These are phyloP conservation scores for Drechslerella stenobrocha DNA, from an alignment of 2,329 filamentous ascomycete species.

Conservation along the genomic window DNA sequence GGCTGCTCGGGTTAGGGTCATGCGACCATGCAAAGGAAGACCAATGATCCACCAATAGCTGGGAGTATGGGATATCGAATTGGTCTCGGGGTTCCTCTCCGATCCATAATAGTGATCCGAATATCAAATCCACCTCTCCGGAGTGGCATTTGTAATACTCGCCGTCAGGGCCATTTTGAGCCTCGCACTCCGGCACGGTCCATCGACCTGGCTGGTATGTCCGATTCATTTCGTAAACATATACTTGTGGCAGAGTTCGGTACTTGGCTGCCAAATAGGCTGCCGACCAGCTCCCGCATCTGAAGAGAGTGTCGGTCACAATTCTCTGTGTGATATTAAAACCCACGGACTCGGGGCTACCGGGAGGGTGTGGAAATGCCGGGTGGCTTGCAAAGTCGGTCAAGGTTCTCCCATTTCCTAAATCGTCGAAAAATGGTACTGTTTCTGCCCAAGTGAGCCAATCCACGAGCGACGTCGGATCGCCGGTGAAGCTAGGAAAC, in stretches of 20 bases:
- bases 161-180: slow-evolving; percentile 54
- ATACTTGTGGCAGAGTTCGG: slow-evolving; percentile 54
- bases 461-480: slow-evolving; percentile 48
- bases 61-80: slow-evolving; percentile 55
- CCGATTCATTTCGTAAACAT: slow-evolving; percentile 57
- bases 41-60: slow-evolving; percentile 55
- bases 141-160: slow-evolving; percentile 58
- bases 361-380: slow-evolving; percentile 41
- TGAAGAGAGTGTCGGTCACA: slow-evolving; percentile 54
- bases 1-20: slow-evolving; percentile 54
- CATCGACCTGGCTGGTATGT: slow-evolving; percentile 55
- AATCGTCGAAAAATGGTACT: not conserved
- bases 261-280: slow-evolving; percentile 54
- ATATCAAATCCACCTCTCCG: slow-evolving; percentile 56
- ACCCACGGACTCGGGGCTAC: slow-evolving; percentile 47
- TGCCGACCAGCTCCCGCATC: slow-evolving; percentile 55
- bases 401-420: slow-evolving; percentile 31
- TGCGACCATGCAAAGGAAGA: slow-evolving; percentile 54
- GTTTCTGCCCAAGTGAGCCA: slow-evolving; percentile 47
- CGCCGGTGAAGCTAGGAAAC: slow-evolving; percentile 51
- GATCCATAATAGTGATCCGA: slow-evolving; percentile 54
- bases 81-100: slow-evolving; percentile 56
- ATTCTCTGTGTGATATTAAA: slow-evolving; percentile 55
- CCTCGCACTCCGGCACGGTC: slow-evolving; percentile 54
- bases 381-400: slow-evolving; percentile 46